Base-by-base conservation (phyloP, 768 basidiomycete species). In the Mycena vulgaris region DNA sequence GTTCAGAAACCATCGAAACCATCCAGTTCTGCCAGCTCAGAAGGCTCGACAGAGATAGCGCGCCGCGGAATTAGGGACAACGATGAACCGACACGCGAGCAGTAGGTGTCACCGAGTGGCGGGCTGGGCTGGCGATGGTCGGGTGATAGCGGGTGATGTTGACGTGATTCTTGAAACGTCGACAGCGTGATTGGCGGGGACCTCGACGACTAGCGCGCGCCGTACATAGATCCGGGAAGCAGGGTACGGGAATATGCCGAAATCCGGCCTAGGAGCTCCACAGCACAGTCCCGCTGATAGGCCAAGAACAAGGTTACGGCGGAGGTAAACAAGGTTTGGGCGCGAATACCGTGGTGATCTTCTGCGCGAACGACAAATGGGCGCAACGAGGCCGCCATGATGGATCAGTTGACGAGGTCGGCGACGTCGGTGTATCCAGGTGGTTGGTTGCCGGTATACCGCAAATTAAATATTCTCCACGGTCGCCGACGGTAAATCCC, bases 291-390 rank as follows among this genome's bases (percentile, higher is more conserved):
- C n/a, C n/a, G n/a, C n/a, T n/a, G n/a, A 13, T 5, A 30, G 33
- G n/a, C 28, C 63, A 42, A 42, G 25, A 42, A 68, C 27, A 60
- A 37, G 47, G 55, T 49, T 59, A 52, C 60, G 60, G 66, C 52
- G 60, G 53, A 68, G 28, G 42, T 61, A 68, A 51, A 68, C 67
- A 68, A 68, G 61, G 67, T 68, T 68, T 49, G 67, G 21, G 60
- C 67, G 45, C 60, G 40, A 28, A 63, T 62, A 53, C 60, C 52
- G 59, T 47, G 30, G 31, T 30, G 31, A 48, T 33, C 49, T 63
- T 27, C 40, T 21, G n/a, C n/a, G n/a, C n/a, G n/a, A n/a, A n/a
- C n/a, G n/a, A n/a, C n/a, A n/a, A n/a, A 33, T 16, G 11, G 63
- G 33, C 49, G 59, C 42, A 52, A 53, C 58, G 31, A 67, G 49